Evolutionary conservation across 768 basidiomycete genomes (phyloP).

Genomic region (Russula olivacea): DNA sequence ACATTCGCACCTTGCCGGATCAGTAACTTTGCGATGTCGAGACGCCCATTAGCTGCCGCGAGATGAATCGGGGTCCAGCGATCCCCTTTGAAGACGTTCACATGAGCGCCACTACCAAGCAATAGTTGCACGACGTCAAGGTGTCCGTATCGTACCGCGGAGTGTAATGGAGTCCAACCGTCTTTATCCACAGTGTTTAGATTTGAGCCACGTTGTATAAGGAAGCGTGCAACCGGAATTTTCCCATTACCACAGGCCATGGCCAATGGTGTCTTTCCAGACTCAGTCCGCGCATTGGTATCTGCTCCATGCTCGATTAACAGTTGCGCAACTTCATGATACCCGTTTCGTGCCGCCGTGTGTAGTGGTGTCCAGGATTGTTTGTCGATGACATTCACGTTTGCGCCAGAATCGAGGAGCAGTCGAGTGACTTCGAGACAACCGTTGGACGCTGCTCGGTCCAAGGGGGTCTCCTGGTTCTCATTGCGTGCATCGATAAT

Average conservation of each 20-base stretch:
- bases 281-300: neutral
- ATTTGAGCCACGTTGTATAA: neutral
- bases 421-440: neutral
- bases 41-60: neutral
- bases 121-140: neutral
- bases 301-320: neutral
- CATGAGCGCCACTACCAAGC: neutral
- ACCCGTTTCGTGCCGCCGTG: neutral
- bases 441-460: neutral
- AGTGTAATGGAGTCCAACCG: neutral
- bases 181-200: neutral
- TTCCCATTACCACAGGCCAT: neutral
- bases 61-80: conserved; percentile 1
- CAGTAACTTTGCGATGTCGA: neutral
- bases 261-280: neutral
- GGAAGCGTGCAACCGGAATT: neutral
- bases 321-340: neutral
- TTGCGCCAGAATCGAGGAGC: neutral
- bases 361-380: neutral
- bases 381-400: neutral
- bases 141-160: neutral
- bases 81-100: neutral
- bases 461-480: conserved; percentile 1
- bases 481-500: neutral
- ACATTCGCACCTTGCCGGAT: neutral